These are phyloP conservation scores for Kingdonia uniflora DNA, from an alignment of 164 flowering plant species.

Conservation along the genomic window DNA sequence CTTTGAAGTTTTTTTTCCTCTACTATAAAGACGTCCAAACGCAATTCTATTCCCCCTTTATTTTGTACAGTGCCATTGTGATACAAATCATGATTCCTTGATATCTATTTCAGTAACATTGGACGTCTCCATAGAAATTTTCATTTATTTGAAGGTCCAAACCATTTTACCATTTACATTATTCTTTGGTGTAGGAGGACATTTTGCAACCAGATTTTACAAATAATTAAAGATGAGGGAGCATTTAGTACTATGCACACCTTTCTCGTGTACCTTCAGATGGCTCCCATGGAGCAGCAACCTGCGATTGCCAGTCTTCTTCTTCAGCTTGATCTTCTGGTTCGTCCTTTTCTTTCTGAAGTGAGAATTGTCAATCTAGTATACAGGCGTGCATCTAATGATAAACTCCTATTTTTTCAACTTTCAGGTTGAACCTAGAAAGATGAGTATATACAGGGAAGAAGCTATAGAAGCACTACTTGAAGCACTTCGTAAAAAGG, in stretches of 20 bases:
- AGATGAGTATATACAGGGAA: constrained; percentile 82
- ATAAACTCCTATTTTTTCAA: constrained; percentile 2
- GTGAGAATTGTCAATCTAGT: not conserved
- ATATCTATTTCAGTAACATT: no score
- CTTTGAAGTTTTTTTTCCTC: no score
- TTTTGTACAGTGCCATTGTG: no score
- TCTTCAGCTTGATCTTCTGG: constrained; percentile 80
- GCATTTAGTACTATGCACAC: constrained; percentile 75
- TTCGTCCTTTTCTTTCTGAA: constrained; percentile 17
- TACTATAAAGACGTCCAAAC: no score
- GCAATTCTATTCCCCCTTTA: no score
- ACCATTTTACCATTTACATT: not conserved
- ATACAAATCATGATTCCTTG: no score
- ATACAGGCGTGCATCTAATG: not conserved
- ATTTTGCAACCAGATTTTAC: constrained; percentile 44
- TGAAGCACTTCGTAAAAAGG: constrained; percentile 50
- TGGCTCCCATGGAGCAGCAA: constrained; percentile 75
- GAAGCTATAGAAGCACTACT: constrained; percentile 57
- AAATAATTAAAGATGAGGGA: constrained; percentile 59
- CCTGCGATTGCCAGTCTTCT: constrained; percentile 59
- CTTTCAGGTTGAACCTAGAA: constrained; percentile 57
- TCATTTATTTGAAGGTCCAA: not conserved
- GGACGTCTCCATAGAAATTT: no score
- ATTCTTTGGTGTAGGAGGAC: constrained; percentile 38
- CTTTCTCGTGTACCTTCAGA: constrained; percentile 64